These are phyloP conservation scores for Mycena belliarum DNA, from an alignment of 768 basidiomycete genomes.

Conservation along the genomic window DNA sequence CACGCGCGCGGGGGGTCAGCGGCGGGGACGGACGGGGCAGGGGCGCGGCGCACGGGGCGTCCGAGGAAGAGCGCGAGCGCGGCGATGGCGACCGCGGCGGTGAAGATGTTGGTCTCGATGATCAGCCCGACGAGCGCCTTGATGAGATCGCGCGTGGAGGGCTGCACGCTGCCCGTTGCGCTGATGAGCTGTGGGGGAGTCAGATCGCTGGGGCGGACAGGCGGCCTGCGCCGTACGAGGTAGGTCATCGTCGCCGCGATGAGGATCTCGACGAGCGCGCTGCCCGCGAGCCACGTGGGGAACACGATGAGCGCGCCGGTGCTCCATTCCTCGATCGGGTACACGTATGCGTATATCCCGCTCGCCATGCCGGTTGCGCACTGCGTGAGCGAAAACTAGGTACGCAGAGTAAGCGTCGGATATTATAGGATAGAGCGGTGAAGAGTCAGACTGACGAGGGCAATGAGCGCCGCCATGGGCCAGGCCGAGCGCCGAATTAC, in stretches of 20 bases:
- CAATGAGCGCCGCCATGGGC: not conserved
- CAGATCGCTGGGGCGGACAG: not conserved
- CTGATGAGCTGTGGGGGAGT: not conserved
- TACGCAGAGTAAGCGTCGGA: too few relatives aligned
- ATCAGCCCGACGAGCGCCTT: too few relatives aligned
- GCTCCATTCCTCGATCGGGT: not conserved
- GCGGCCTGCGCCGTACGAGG: too few relatives aligned
- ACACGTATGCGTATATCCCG: not conserved
- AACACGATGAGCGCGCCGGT: not conserved
- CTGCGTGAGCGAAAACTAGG: not conserved
- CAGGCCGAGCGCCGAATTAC: not conserved
- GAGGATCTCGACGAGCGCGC: not conserved
- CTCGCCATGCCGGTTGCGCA: conserved; percentile 1
- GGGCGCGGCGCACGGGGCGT: not conserved
- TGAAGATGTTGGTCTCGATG: conserved; percentile 9
- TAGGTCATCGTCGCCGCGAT: conserved; percentile 7
- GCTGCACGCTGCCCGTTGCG: not conserved
- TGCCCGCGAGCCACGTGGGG: conserved; percentile 5
- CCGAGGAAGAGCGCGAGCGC: conserved; percentile 1
- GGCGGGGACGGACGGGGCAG: too few relatives aligned
- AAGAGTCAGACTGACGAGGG: not conserved
- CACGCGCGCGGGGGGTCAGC: not conserved
- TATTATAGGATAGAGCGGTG: too few relatives aligned
- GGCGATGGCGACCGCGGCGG: not conserved
- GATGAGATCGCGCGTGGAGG: not conserved